Base-by-base conservation (phyloP, 2,329 filamentous ascomycete species). In the Phaeophleospora eucalypticola region DNA sequence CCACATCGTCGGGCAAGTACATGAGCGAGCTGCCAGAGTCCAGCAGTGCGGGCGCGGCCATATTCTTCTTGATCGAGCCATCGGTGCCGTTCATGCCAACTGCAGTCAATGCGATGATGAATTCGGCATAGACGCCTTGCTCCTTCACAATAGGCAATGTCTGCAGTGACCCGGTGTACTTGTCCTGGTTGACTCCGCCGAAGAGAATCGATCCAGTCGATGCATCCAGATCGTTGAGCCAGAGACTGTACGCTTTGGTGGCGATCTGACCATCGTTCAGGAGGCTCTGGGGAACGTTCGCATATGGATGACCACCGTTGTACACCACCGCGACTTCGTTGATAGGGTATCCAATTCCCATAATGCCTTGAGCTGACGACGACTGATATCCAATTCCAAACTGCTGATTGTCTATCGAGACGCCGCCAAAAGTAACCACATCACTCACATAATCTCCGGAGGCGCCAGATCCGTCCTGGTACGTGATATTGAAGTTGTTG, bases 401-500 rank as follows among this genome's bases (percentile, higher is more conserved):
- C 59, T 89, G 84, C 45, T 89, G 70, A 46, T 71, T 66, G 3
- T 72, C 53, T 24, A 89, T 57, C 1, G 67, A 75, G 21, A 74
- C 65, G 17, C 70, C 71, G 10, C 78, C 82, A 43, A 89, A 72
- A 3, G 68, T 71, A 47, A 95, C 70, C 0, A 76, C 84, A 62
- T 96, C 90, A 3, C 79, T 82, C 2, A 81, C 87, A 65, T 95
- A 95, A 67, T 93, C 86, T 27, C 90, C 89, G 1, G 71, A 65
- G 0, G 89, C 86, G 4, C 82, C 81, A 0, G 86, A 86, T 37
- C 87, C 87, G 67, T 95, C 89, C 34, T 86, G 84, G 57, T 95
- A 95, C 1, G 83, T 82, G 54, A 95, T 95, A 69, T 91, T 90
- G 72, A 96, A 95, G 50, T 82, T 75, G 61, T 79, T 82, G 53